Evolutionary conservation across 169 alveolate species (phyloP).

Genomic region (Eimeria praecox): DNA sequence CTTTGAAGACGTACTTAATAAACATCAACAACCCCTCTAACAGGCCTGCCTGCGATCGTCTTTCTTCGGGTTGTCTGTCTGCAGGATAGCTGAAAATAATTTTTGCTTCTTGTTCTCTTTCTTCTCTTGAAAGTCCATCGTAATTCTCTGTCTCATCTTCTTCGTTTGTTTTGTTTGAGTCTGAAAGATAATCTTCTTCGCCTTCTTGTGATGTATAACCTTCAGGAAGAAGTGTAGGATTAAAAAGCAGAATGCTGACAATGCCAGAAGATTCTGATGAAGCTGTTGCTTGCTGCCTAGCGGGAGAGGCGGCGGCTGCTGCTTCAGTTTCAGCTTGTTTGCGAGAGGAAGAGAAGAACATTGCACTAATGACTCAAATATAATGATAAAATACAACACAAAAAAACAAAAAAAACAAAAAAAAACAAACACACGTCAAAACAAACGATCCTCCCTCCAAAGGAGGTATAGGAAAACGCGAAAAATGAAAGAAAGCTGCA

Average conservation of each 20-base stretch:
- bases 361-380: neutral
- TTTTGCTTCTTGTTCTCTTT: constrained; percentile 66
- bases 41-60: constrained; percentile 69
- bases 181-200: neutral
- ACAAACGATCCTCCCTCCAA: no score
- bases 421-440: neutral
- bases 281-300: neutral
- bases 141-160: neutral
- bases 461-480: neutral
- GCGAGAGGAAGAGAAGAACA: constrained; percentile 19
- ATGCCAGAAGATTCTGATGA: constrained; percentile 6
- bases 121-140: constrained; percentile 29
- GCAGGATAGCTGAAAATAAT: constrained; percentile 53
- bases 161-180: neutral
- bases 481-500: neutral
- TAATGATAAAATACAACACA: neutral
- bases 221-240: constrained; percentile 46
- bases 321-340: neutral
- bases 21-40: constrained; percentile 60
- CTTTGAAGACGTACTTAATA: neutral
- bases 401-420: neutral
- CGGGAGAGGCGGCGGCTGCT: neutral
- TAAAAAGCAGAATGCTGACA: constrained; percentile 59
- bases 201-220: neutral
- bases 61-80: constrained; percentile 40